Evolutionary conservation across 2,329 filamentous ascomycete genomes (phyloP).

Genomic region (Microdochium trichocladiopsis): DNA sequence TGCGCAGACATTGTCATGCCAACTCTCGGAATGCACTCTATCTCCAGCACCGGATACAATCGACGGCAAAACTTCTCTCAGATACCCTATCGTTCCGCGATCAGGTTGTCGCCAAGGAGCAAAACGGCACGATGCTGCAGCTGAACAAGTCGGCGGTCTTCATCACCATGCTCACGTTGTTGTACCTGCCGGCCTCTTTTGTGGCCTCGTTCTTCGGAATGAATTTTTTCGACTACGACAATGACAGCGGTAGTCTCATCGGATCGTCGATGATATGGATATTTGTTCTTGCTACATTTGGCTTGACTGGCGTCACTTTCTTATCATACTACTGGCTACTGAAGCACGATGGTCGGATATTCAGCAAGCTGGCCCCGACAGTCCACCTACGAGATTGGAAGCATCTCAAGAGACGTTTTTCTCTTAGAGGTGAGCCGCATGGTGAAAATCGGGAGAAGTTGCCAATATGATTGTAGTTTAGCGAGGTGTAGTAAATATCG

Average conservation of each 20-base stretch:
- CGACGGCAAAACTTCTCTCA: constrained; percentile 15
- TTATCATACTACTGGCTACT: constrained; percentile 19
- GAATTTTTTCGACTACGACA: constrained; percentile 29
- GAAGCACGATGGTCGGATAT: constrained; percentile 13
- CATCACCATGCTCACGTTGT: constrained; percentile 19
- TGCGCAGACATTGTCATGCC: constrained; percentile 7
- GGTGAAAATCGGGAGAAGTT: constrained; percentile 12
- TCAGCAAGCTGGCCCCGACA: constrained; percentile 13
- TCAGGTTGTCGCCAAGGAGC: constrained; percentile 20
- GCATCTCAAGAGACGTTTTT: neutral
- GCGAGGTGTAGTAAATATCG: neutral
- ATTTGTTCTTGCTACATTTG: constrained; percentile 20
- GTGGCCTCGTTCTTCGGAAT: constrained; percentile 30
- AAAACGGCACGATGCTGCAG: constrained; percentile 20
- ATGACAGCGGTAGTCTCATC: constrained; percentile 17
- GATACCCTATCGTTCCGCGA: constrained; percentile 20
- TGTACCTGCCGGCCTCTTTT: constrained; percentile 26
- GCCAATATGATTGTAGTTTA: neutral
- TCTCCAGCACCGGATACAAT: constrained; percentile 14
- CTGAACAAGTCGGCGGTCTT: constrained; percentile 23
- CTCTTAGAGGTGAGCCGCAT: neutral
- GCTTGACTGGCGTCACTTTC: constrained; percentile 23
- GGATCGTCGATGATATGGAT: constrained; percentile 29
- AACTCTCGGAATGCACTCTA: constrained; percentile 12
- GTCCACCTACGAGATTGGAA: constrained; percentile 9